Evolutionary conservation across 139 green algal species (phyloP).

Genomic region (Gonium pectorale): DNA sequence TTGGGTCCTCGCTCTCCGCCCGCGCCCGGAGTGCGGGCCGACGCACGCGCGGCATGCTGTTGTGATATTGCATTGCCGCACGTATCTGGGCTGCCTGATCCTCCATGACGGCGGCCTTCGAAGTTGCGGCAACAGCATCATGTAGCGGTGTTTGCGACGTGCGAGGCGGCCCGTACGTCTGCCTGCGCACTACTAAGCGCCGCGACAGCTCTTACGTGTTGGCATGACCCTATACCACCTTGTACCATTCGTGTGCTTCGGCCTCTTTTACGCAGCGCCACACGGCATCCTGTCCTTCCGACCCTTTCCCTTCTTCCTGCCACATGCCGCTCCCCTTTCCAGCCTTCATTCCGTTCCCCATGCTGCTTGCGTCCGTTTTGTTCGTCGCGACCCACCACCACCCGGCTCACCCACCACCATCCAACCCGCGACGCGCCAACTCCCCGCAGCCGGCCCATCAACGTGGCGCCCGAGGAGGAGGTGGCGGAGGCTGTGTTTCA

Average conservation of each 20-base stretch:
- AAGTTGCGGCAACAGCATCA: conserved; percentile 35
- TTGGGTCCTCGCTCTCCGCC: too few species aligned
- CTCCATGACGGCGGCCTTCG: conserved; percentile 45
- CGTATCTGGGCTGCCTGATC: conserved; percentile 51
- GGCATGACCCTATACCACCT: too few species aligned
- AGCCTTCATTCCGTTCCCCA: background rate
- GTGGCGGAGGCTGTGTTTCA: conserved; percentile 81
- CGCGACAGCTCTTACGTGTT: background rate
- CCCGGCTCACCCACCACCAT: background rate
- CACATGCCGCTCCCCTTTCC: background rate
- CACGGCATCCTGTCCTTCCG: background rate
- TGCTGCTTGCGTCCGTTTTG: background rate
- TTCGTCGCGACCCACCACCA: background rate
- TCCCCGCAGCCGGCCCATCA: conserved; percentile 64
- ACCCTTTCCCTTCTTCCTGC: too few species aligned
- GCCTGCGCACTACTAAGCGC: conserved; percentile 42
- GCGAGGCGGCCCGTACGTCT: conserved; percentile 11
- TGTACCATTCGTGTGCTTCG: too few species aligned
- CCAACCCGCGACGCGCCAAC: background rate
- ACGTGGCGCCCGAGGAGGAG: conserved; percentile 57
- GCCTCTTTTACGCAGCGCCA: too few species aligned
- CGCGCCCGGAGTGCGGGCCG: background rate
- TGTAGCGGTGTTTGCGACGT: conserved; percentile 40
- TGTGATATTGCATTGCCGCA: background rate
- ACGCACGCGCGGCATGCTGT: background rate